phyloP scores from a whole-genome alignment of 2,329 filamentous ascomycete species.

The Penicillium crustosum region DNA sequence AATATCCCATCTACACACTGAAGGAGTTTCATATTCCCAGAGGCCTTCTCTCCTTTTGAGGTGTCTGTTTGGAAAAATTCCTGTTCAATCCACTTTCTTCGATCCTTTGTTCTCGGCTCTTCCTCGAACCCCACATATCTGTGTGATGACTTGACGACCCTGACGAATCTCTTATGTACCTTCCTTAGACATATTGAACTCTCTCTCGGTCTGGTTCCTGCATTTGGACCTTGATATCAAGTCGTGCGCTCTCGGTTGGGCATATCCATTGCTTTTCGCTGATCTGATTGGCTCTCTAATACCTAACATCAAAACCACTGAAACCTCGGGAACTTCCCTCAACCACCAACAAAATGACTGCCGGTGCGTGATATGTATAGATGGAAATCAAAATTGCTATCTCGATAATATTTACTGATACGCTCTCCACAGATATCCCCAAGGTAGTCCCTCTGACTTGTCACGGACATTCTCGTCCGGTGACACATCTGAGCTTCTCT shows the following conservation, averaged over 20 bases:
- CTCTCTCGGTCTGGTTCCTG: slow-evolving; percentile 15
- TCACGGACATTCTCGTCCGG: slow-evolving; percentile 88
- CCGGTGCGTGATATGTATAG: slow-evolving; percentile 15
- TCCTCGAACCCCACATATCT: slow-evolving; percentile 17
- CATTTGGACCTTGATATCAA: slow-evolving; percentile 9
- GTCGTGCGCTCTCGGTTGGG: background rate
- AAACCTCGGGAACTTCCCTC: slow-evolving; percentile 2
- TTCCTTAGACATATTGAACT: slow-evolving; percentile 24
- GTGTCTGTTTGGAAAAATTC: slow-evolving; percentile 8
- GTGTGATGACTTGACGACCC: slow-evolving; percentile 44
- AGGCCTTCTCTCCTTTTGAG: slow-evolving; percentile 9
- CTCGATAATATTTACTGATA: background rate
- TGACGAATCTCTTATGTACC: slow-evolving; percentile 42
- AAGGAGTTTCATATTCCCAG: slow-evolving; percentile 2
- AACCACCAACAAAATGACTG: slow-evolving; percentile 16
- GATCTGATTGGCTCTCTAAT: slow-evolving; percentile 8
- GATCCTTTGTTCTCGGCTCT: slow-evolving; percentile 18
- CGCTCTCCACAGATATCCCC: slow-evolving; percentile 37
- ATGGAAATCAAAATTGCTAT: background rate
- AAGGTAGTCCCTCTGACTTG: slow-evolving; percentile 84
- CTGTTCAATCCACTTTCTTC: slow-evolving; percentile 17
- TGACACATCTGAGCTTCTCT: slow-evolving; percentile 89
- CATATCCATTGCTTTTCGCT: background rate
- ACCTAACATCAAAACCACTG: slow-evolving; percentile 9
- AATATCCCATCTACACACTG: slow-evolving; percentile 10